These are phyloP conservation scores for Ophiognomonia clavigignenti-juglandacearum DNA, from an alignment of 2,329 filamentous ascomycete species.

Conservation along the genomic window DNA sequence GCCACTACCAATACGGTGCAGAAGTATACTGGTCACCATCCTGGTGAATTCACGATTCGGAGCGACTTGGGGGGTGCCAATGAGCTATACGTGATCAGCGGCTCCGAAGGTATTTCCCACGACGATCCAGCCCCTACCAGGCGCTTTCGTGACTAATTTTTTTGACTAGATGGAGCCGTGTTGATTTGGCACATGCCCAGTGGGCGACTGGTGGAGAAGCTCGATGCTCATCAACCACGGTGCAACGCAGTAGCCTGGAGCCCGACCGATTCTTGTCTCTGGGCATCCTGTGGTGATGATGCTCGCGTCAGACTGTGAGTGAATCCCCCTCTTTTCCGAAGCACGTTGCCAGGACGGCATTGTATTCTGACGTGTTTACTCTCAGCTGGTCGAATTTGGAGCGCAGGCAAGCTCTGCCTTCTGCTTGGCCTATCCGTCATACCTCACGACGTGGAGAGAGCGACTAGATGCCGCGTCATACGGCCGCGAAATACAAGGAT, in stretches of 20 bases:
- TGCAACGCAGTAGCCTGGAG: slow-evolving; percentile 92
- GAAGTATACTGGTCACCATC: slow-evolving; percentile 70
- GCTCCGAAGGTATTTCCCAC: slow-evolving; percentile 68
- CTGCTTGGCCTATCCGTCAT: neutral
- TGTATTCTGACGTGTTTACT: too few relatives aligned
- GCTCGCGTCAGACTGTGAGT: slow-evolving; percentile 77
- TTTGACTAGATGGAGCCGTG: slow-evolving; percentile 53
- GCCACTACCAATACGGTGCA: slow-evolving; percentile 66
- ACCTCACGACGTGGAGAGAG: neutral
- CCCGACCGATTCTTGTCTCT: slow-evolving; percentile 73
- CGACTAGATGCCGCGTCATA: neutral
- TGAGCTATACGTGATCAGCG: slow-evolving; percentile 86
- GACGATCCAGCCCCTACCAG: too few relatives aligned
- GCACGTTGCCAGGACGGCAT: too few relatives aligned
- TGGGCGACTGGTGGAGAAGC: slow-evolving; percentile 67
- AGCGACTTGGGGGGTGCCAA: slow-evolving; percentile 82
- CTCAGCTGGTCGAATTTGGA: slow-evolving; percentile 34
- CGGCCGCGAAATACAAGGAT: too few relatives aligned
- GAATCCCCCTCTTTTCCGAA: neutral
- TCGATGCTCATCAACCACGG: slow-evolving; percentile 69
- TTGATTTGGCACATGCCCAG: slow-evolving; percentile 90
- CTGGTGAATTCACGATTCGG: slow-evolving; percentile 74
- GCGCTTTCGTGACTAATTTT: neutral
- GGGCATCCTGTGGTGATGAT: slow-evolving; percentile 91
- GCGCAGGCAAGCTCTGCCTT: slow-evolving; percentile 17